phyloP scores from a whole-genome alignment of 345 rosid genomes.

The Balakata baccata region DNA sequence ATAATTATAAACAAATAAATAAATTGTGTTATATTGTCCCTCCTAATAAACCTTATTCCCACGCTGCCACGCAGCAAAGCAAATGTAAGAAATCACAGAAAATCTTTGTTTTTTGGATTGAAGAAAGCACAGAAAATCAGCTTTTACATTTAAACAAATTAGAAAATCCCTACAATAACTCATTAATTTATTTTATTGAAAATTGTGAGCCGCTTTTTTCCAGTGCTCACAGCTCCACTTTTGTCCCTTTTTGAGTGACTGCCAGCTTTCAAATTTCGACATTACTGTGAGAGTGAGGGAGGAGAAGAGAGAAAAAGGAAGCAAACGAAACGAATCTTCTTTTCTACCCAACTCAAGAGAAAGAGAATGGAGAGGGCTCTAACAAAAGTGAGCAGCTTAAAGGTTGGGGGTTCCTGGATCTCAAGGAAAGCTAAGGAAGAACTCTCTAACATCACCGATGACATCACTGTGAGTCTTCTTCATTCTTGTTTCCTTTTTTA shows the following conservation, averaged over 20 bases:
- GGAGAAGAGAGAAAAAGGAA: background rate
- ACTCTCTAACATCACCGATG: conserved; percentile 74
- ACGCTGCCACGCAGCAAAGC: too few relatives aligned
- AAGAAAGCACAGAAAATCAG: background rate
- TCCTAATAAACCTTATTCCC: too few relatives aligned
- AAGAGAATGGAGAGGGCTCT: conserved; percentile 80
- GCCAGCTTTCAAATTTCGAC: conserved; percentile 4
- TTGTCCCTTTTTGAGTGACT: background rate
- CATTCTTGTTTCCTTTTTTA: background rate
- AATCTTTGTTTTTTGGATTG: too few relatives aligned
- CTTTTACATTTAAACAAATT: too few relatives aligned
- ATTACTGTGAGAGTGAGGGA: conserved; percentile 9
- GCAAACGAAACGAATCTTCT: background rate
- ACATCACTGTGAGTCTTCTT: conserved; percentile 53
- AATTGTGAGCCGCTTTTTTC: conserved; percentile 21
- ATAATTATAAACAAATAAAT: too few relatives aligned
- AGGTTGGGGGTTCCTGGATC: conserved; percentile 80
- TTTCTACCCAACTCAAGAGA: background rate
- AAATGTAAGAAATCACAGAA: background rate
- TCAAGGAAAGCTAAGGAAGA: conserved; percentile 92
- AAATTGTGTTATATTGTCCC: too few relatives aligned
- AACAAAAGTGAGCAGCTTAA: conserved; percentile 82
- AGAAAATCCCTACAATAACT: background rate
- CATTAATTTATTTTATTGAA: background rate
- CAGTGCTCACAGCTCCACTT: conserved; percentile 6